Conservation (phyloP, 495 filamentous ascomycete species). For the Elasticomyces elasticus region DNA sequence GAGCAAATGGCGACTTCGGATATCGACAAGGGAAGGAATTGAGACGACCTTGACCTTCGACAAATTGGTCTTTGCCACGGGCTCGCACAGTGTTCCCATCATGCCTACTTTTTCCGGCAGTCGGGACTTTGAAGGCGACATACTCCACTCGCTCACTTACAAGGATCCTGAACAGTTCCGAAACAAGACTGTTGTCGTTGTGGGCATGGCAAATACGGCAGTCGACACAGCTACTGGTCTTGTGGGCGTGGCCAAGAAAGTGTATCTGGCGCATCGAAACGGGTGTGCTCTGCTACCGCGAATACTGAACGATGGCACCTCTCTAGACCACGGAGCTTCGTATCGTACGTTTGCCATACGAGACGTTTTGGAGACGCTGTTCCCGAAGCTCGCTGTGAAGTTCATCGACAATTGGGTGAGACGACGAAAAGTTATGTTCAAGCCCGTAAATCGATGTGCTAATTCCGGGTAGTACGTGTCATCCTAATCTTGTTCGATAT, state of each 20-base stretch:
- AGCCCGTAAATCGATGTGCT: too few relatives aligned
- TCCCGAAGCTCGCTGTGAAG: background rate
- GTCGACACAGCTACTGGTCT: background rate
- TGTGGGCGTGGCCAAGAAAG: background rate
- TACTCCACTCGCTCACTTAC: background rate
- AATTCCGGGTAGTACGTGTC: too few relatives aligned
- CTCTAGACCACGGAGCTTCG: background rate
- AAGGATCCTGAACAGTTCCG: slow-evolving; percentile 4
- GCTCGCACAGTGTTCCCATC: background rate
- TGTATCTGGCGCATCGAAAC: slow-evolving; percentile 4
- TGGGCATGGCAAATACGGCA: slow-evolving; percentile 3
- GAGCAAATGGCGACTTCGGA: background rate
- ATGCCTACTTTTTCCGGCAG: background rate
- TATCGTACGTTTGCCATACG: slow-evolving; percentile 2
- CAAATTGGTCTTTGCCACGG: slow-evolving; percentile 7
- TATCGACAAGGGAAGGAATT: background rate
- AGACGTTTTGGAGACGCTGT: background rate
- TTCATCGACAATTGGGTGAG: background rate
- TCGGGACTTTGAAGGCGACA: background rate
- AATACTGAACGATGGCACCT: background rate
- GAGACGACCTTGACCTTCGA: background rate
- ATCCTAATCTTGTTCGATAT: too few relatives aligned
- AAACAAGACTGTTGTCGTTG: slow-evolving; percentile 6
- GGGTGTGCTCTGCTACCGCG: background rate
- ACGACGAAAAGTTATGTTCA: too few relatives aligned